Base-by-base conservation (phyloP, 106 monocot genomes). In the Narthecium ossifragum region DNA sequence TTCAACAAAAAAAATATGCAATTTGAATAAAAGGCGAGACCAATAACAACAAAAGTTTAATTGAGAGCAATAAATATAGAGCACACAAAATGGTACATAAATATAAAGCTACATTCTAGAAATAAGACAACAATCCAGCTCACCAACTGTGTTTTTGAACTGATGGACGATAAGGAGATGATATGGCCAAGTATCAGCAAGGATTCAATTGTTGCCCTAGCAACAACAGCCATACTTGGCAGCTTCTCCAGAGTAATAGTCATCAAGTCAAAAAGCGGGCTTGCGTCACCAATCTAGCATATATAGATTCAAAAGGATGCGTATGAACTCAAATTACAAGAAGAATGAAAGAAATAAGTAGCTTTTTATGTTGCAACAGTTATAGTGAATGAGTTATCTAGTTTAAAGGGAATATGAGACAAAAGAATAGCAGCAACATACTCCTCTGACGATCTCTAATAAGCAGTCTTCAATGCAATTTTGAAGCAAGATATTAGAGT, bases 391-490 rank as follows among this genome's bases (percentile, higher is more conserved):
- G 7, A 37, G 5, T 37, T 6, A 37, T 37, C 49, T 25, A 22
- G 20, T 8, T 4, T 6, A 25, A 50, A 25, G 13, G 1, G 20
- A 13, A 25, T 50, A 23, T 2, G 18, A 20, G 21, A 45, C 21
- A 20, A 45, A 2, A 4, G 46, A 12, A 50, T 6, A 31, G 25
- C 7, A 9, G 24, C 20, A 18, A 62, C 74, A 34, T 69, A 96
- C 96, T 59, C 83, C 78, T 79, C 69, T 90, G 55, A 73, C 80
- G 69, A 96, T 90, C 65, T 96, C 96, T 31, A 96, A 40, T 54
- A 96, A 80, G 69, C 96, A 96, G 49, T 83, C 84, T 55, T 90
- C 78, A 40, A 96, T 80, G 28, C 83, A 86, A 57, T 74, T 84
- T 69, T 90, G 90, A 65, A 96, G 90, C 27, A 65, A 60, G 34